Evolutionary conservation across 108 stramenopile species (phyloP).

Genomic region (Fragilaria crotonensis): DNA sequence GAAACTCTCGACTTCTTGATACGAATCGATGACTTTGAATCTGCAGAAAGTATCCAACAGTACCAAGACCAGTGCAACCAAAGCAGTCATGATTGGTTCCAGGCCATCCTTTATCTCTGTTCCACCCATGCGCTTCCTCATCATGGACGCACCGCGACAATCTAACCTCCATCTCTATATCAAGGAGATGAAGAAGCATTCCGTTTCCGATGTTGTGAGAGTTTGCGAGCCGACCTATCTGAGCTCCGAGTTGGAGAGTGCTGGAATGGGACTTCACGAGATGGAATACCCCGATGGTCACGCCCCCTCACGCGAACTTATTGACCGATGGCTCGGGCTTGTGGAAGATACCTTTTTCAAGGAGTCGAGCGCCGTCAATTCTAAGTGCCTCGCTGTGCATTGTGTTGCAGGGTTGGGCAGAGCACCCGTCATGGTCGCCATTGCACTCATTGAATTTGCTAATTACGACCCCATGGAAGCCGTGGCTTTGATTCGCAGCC

Average conservation of each 20-base stretch:
- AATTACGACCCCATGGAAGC: conserved; percentile 89
- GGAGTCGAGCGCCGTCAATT: neutral
- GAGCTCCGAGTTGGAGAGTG: conserved; percentile 56
- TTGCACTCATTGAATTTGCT: conserved; percentile 94
- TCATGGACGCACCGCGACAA: conserved; percentile 97
- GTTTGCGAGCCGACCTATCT: conserved; percentile 93
- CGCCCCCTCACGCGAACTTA: conserved; percentile 75
- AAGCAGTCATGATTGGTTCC: conserved; percentile 39
- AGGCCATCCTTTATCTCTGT: conserved; percentile 57
- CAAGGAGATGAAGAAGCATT: conserved; percentile 80
- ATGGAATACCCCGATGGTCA: conserved; percentile 96
- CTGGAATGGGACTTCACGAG: conserved; percentile 86
- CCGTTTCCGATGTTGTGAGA: conserved; percentile 89
- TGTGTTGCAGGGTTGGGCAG: conserved; percentile 97
- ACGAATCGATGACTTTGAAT: neutral
- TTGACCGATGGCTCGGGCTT: conserved; percentile 77
- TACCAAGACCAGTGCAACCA: neutral
- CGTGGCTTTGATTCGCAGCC: conserved; percentile 83
- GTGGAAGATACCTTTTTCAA: conserved; percentile 78
- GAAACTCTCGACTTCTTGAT: neutral
- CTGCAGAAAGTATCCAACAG: neutral
- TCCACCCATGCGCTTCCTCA: conserved; percentile 77
- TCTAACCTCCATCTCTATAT: conserved; percentile 91
- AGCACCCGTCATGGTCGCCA: conserved; percentile 95
- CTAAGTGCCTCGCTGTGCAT: conserved; percentile 88